Base-by-base conservation (phyloP, 2,329 filamentous ascomycete genomes). In the Colletotrichum coccodes region DNA sequence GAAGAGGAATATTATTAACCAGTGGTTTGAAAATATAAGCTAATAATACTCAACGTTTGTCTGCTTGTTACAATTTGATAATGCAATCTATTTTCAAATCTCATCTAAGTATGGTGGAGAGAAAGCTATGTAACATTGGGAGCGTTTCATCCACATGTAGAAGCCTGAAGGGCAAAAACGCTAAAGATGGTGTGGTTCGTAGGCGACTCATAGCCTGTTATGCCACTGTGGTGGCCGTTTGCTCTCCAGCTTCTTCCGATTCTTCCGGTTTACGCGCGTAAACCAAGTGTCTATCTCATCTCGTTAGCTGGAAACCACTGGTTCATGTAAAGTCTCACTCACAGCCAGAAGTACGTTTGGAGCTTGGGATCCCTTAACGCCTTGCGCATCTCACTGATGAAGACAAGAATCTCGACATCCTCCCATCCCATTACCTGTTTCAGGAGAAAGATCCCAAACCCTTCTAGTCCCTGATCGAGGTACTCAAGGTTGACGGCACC, bases 401-500 rank as follows among this genome's bases (percentile, higher is more conserved):
- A 75, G 0, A 71, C 52, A 50, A 76, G 72, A 3, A 76, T 72
- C n/a, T 74, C 68, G 2, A 59, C 67, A 38, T 74, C 72, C 23
- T 74, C 72, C 75, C 74, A 77, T 28, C 71, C 70, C 73, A 77
- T 73, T 7, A 77, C 62, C 23, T 75, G 71, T n/a, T 67, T 72
- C 6, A 77, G 60, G 59, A 77, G 54, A 32, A 72, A 75, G 38
- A 76, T 49, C 6, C 73, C 75, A 30, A 72, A 72, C 0, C 77
- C 77, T 6, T 78, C 75, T 3, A 78, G 36, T n/a, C 74, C 76
- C 47, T 72, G 66, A 12, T 77, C 75, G 28, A 79, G 57, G 34
- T 73, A 76, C 14, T 73, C 21, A 7, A 71, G 58, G 57, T 82
- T 54, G 69, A 84, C 60, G 42, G 79, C 18, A 28, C 74, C 85